phyloP scores from a whole-genome alignment of 139 green algal genomes.

The Closterium sp. region DNA sequence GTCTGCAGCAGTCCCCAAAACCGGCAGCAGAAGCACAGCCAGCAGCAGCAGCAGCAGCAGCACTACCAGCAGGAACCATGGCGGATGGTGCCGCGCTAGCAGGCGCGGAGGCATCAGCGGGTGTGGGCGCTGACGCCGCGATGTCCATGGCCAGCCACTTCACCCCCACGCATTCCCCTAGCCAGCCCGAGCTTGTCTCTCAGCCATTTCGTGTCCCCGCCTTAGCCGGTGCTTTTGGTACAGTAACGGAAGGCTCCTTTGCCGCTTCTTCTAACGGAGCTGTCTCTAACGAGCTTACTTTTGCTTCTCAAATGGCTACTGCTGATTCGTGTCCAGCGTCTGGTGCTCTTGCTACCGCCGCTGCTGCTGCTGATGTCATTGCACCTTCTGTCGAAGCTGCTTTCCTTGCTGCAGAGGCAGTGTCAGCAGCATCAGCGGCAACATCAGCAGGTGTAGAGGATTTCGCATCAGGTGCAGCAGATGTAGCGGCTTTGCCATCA shows the following conservation, averaged over 20 bases:
- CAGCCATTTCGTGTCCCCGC: neutral
- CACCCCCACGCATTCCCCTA: neutral
- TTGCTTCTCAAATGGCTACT: neutral
- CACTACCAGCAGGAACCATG: neutral
- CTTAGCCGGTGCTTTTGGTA: neutral
- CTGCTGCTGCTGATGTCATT: neutral
- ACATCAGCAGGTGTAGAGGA: no score
- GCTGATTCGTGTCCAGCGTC: neutral
- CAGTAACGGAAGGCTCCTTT: neutral
- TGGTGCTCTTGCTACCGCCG: neutral
- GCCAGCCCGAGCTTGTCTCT: neutral
- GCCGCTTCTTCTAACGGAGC: neutral
- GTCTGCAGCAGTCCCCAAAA: constrained; percentile 8
- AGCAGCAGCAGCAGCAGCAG: neutral
- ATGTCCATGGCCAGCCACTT: no score
- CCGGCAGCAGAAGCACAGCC: neutral
- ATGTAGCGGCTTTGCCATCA: neutral
- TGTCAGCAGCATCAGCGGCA: neutral
- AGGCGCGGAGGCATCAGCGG: neutral
- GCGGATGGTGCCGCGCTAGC: neutral
- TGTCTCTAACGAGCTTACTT: neutral
- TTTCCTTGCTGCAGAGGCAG: neutral
- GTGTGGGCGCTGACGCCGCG: no score
- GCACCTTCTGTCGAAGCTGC: neutral
- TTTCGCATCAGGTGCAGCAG: no score